These are phyloP conservation scores for Aureobasidium leucospermi DNA, from an alignment of 2,329 filamentous ascomycete genomes.

Conservation along the genomic window DNA sequence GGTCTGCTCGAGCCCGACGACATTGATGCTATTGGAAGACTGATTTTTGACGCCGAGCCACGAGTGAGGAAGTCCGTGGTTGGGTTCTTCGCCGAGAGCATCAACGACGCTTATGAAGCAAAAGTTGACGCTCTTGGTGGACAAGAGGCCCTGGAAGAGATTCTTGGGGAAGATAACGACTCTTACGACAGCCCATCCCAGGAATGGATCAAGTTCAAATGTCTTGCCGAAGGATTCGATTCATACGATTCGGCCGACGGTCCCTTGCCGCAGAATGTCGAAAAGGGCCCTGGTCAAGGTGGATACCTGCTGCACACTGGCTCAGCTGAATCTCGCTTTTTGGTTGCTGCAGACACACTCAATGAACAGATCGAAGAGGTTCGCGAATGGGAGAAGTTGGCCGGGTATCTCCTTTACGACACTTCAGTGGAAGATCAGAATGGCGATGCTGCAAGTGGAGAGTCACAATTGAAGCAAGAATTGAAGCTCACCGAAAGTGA, in stretches of 20 bases:
- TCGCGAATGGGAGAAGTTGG: constrained; percentile 77
- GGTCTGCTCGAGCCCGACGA: constrained; percentile 87
- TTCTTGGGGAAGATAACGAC: constrained; percentile 66
- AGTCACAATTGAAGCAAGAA: constrained; percentile 59
- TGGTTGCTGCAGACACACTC: constrained; percentile 75
- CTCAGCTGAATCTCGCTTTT: constrained; percentile 71
- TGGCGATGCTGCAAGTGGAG: constrained; percentile 50
- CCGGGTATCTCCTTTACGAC: constrained; percentile 87
- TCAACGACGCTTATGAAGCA: constrained; percentile 71
- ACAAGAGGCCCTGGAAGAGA: constrained; percentile 66
- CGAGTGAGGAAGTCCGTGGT: constrained; percentile 83
- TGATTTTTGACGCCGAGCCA: constrained; percentile 82
- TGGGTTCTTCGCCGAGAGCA: constrained; percentile 81
- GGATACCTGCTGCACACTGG: constrained; percentile 51
- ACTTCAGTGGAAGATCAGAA: constrained; percentile 57
- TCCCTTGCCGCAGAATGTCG: constrained; percentile 41
- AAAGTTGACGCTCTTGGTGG: constrained; percentile 81
- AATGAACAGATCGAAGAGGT: constrained; percentile 77
- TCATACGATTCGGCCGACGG: constrained; percentile 65
- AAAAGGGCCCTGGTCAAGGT: constrained; percentile 31
- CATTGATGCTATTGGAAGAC: constrained; percentile 76
- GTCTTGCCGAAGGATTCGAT: constrained; percentile 73
- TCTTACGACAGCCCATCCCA: constrained; percentile 53
- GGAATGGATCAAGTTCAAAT: constrained; percentile 89
- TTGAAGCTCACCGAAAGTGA: constrained; percentile 69